Evolutionary conservation across 1,284 basidiomycete species (phyloP), one percentile per base, ranked within the genome.

Genomic region (Fomitiporia mediterranea): DNA sequence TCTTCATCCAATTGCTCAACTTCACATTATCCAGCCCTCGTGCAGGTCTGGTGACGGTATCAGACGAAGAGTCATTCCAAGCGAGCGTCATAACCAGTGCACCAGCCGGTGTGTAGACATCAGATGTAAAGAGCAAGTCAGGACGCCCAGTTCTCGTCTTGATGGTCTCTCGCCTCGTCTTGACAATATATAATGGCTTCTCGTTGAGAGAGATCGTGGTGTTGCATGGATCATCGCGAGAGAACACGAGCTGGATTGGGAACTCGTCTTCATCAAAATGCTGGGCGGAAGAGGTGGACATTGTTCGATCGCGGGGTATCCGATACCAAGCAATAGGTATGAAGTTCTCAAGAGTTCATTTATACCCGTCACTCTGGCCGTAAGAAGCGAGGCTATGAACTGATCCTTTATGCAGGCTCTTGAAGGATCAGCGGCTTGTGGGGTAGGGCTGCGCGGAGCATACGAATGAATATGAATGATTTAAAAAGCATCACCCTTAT

Each of bases 1-100:
- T 57, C 49, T 52, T 57, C 2, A 57, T 21, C 55, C 55, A 57
- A 25, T 23, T n/a, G 17, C 39, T 53, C 8, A 43, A 40, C 34
- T 48, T 48, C 27, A 25, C 46, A 28, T 50, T 27, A 2, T 38
- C 32, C 35, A 55, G n/a, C 13, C 34, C 44, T 15, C 47, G 44
- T 17, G 32, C 21, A 13, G 44, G 44, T 47, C 44, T 39, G 13
- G 54, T 55, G 15, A 55, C 19, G 8, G 39, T 27, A 42, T 55
- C 46, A 2, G 54, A 55, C 8, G 15, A 19, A 9, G 39, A 4
- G 19, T 21, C 37, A 32, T 39, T 17, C 54, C 54, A 55, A 4
- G 7, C 27, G 13, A 55, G 17, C 17, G 54, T 21, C 3, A 37
- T 32, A 25, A 55, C n/a, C 15, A 38, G 47, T 13, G 39, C 38